Evolutionary conservation across 768 basidiomycete genomes (phyloP).

Genomic region (Piloderma croceum): DNA sequence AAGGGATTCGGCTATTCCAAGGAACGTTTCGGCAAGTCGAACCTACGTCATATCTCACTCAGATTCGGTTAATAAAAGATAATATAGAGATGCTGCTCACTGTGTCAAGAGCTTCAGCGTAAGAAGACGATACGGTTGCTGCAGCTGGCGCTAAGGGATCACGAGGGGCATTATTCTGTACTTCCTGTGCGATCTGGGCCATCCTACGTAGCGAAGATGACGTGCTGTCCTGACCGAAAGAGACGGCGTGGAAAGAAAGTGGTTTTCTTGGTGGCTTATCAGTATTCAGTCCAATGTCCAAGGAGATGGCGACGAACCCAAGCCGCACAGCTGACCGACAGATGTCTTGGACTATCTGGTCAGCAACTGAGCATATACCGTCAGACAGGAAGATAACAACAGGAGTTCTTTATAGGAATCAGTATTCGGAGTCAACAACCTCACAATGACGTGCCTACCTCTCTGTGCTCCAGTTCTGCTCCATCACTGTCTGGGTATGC

Average conservation of each 20-base stretch:
- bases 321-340: slow-evolving; percentile 37
- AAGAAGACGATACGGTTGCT: slow-evolving; percentile 38
- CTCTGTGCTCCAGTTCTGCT: slow-evolving; percentile 44
- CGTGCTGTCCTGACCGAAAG: slow-evolving; percentile 40
- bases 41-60: slow-evolving; percentile 1
- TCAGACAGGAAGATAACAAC: slow-evolving; percentile 56
- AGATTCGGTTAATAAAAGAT: neutral
- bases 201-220: slow-evolving; percentile 37
- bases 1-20: slow-evolving; percentile 53
- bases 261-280: slow-evolving; percentile 35
- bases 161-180: slow-evolving; percentile 38
- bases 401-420: slow-evolving; percentile 30
- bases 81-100: slow-evolving; percentile 28
- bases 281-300: neutral
- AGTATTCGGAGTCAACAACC: neutral
- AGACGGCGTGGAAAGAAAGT: slow-evolving; percentile 54
- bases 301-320: slow-evolving; percentile 30
- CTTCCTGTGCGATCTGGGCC: slow-evolving; percentile 45
- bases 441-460: slow-evolving; percentile 24
- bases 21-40: slow-evolving; percentile 31
- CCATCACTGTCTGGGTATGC: slow-evolving; percentile 34
- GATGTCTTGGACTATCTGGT: slow-evolving; percentile 34
- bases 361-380: slow-evolving; percentile 39
- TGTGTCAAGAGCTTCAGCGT: slow-evolving; percentile 45
- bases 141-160: slow-evolving; percentile 32